Conservation (phyloP, 2,329 filamentous ascomycete species). For the Fusarium sp. region DNA sequence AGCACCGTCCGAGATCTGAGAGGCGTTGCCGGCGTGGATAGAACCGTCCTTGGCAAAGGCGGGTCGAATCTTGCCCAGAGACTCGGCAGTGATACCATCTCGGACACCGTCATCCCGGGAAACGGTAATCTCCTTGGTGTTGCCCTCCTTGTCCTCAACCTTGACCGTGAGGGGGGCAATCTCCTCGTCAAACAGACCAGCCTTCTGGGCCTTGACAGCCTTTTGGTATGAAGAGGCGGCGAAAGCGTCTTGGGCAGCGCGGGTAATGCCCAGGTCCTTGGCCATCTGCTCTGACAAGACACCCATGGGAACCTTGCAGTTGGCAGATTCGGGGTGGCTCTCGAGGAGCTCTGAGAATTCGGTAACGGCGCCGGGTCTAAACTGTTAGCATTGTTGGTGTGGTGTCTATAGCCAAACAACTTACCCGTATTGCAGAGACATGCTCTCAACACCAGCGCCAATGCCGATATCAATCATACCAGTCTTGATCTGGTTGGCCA, state of each 20-base stretch:
- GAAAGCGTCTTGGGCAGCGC: conserved; percentile 87
- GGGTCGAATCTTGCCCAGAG: conserved; percentile 88
- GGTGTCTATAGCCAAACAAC: conserved; percentile 42
- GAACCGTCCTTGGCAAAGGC: conserved; percentile 91
- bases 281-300: conserved; percentile 95
- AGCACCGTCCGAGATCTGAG: conserved; percentile 94
- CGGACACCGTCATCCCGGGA: conserved; percentile 88
- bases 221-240: conserved; percentile 94
- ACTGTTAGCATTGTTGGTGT: conserved; percentile 6
- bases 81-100: conserved; percentile 85
- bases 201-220: conserved; percentile 84
- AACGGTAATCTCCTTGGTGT: conserved; percentile 86
- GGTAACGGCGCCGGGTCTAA: conserved; percentile 81
- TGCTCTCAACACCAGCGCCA: conserved; percentile 95
- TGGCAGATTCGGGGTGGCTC: conserved; percentile 80
- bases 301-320: conserved; percentile 99
- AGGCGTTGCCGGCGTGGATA: conserved; percentile 97
- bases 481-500: conserved; percentile 89
- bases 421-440: conserved; percentile 91
- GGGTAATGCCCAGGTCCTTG: conserved; percentile 78
- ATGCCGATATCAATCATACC: conserved; percentile 97
- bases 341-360: conserved; percentile 95
- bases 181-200: conserved; percentile 92
- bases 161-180: conserved; percentile 88
- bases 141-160: conserved; percentile 89